phyloP scores from a whole-genome alignment of 1,139 yeast species.

The Diutina siamensis region DNA sequence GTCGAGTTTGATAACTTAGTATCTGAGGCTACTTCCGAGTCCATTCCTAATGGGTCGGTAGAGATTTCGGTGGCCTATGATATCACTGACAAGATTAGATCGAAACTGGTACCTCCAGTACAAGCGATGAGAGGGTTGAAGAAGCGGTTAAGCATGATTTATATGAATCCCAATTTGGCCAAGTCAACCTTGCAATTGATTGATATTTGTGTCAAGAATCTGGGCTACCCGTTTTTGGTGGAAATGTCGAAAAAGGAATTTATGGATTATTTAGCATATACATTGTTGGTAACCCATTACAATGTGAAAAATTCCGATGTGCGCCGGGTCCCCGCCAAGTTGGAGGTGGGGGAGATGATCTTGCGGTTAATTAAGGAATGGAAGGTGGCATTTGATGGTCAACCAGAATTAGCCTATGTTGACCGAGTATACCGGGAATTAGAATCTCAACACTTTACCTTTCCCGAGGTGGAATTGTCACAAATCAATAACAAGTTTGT shows the following conservation, averaged over 20 bases:
- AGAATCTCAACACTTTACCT: slow-evolving; percentile 50
- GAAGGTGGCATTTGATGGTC: slow-evolving; percentile 63
- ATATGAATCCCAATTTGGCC: slow-evolving; percentile 65
- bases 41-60: slow-evolving; percentile 85
- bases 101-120: slow-evolving; percentile 71
- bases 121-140: slow-evolving; percentile 79
- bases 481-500: slow-evolving; percentile 42
- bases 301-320: slow-evolving; percentile 21
- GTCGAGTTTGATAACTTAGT: slow-evolving; percentile 54
- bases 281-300: slow-evolving; percentile 20
- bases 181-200: slow-evolving; percentile 62
- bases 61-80: slow-evolving; percentile 76
- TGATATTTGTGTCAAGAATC: slow-evolving; percentile 86
- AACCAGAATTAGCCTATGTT: slow-evolving; percentile 57
- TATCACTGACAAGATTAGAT: slow-evolving; percentile 76
- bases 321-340: slow-evolving; percentile 20
- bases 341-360: slow-evolving; percentile 47
- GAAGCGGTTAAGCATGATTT: slow-evolving; percentile 52
- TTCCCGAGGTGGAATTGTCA: slow-evolving; percentile 44
- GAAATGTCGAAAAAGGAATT: slow-evolving; percentile 83
- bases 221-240: slow-evolving; percentile 74
- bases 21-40: slow-evolving; percentile 73
- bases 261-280: slow-evolving; percentile 54
- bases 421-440: slow-evolving; percentile 50
- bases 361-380: slow-evolving; percentile 64